A percentile compares a stretch with the other conserved stretches of the same genome.
phyloP scores from a whole-genome alignment of 257 asterid species.

The Solanum chiquidenum region DNA sequence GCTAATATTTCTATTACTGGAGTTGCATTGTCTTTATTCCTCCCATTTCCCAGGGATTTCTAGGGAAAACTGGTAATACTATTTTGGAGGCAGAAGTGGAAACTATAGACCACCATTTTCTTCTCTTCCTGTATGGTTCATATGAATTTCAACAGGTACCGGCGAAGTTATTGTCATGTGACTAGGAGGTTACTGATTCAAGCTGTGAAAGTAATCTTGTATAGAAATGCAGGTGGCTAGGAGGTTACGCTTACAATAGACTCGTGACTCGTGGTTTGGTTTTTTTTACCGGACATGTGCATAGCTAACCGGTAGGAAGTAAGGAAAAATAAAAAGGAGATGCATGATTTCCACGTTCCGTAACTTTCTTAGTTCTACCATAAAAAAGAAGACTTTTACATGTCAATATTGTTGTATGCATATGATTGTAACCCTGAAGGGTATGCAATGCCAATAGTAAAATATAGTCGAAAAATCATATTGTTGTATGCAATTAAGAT shows the following conservation, averaged over 20 bases:
- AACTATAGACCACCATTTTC: neutral
- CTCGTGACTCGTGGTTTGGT: neutral
- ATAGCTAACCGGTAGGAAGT: too few species aligned
- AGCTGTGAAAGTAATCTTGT: neutral
- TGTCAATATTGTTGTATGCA: neutral
- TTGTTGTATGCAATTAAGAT: too few species aligned
- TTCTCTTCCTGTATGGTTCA: neutral
- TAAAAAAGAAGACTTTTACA: neutral
- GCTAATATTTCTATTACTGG: neutral
- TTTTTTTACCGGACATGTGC: too few species aligned
- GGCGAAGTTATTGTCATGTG: neutral
- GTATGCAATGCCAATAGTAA: neutral
- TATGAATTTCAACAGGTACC: neutral
- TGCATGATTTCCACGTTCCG: neutral
- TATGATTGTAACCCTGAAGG: neutral
- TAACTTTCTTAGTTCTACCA: neutral
- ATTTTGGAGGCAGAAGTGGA: neutral
- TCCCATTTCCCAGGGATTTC: neutral
- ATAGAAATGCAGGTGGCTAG: neutral
- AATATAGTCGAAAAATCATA: too few species aligned
- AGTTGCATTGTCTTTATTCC: neutral
- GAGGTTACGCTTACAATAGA: too few species aligned
- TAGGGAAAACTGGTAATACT: neutral
- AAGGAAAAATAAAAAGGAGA: too few species aligned
- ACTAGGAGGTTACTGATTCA: neutral